Percentiles rank a stretch among this genome's conserved stretches.
Conservation (phyloP, 257 asterid species). For the Petunia axillaris region DNA sequence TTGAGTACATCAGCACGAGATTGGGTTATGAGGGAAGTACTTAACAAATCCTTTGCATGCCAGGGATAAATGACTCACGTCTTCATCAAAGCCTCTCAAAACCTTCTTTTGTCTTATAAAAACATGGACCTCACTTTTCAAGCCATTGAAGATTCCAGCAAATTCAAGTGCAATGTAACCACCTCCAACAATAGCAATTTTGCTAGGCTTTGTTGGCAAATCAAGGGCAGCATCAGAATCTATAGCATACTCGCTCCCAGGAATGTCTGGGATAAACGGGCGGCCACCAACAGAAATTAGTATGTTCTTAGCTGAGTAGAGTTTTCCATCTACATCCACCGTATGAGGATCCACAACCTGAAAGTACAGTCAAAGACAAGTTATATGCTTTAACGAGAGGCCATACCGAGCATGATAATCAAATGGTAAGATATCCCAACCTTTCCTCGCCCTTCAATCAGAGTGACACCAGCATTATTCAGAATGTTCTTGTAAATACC, state of each 20-base stretch:
- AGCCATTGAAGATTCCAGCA: conserved; percentile 98
- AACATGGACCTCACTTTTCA: conserved; percentile 82
- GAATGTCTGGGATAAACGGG: conserved; percentile 92
- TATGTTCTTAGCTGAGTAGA: conserved; percentile 85
- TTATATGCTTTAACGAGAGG: background rate
- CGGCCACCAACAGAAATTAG: conserved; percentile 97
- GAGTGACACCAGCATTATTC: conserved; percentile 69
- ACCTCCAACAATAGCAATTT: conserved; percentile 95
- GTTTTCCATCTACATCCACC: conserved; percentile 85
- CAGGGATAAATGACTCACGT: conserved; percentile 46
- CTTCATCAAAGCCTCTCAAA: conserved; percentile 96
- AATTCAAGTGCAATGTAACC: conserved; percentile 98
- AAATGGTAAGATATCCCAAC: conserved; percentile 43
- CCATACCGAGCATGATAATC: background rate
- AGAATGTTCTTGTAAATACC: conserved; percentile 86
- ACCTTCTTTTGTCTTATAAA: conserved; percentile 91
- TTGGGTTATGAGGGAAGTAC: conserved; percentile 23
- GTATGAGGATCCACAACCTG: conserved; percentile 92
- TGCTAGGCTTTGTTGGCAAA: conserved; percentile 78
- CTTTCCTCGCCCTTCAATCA: conserved; percentile 98
- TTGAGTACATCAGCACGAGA: conserved; percentile 25
- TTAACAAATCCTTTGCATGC: conserved; percentile 8
- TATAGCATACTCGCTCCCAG: conserved; percentile 84
- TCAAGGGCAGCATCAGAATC: conserved; percentile 99
- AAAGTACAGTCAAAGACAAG: conserved; percentile 20